phyloP scores from a whole-genome alignment of 257 asterid genomes.

The Orobanche coerulescens region DNA sequence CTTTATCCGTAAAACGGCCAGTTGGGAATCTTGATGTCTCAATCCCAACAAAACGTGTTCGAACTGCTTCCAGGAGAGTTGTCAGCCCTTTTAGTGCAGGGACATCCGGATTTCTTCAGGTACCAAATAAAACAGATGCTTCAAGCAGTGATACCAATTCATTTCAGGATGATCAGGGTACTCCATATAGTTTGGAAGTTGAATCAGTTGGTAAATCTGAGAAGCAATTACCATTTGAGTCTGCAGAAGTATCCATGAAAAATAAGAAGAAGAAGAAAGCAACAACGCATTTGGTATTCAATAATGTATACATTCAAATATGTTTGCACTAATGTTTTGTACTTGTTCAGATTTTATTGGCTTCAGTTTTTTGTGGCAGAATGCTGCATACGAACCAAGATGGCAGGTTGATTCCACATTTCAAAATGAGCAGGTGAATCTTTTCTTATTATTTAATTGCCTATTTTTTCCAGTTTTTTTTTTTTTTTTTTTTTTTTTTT shows the following conservation, averaged over 20 bases:
- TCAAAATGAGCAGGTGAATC: conserved; percentile 78
- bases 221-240: conserved; percentile 57
- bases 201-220: conserved; percentile 68
- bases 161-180: conserved; percentile 87
- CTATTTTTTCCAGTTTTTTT: neutral
- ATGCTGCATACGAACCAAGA: conserved; percentile 58
- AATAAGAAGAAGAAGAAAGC: conserved; percentile 91
- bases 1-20: conserved; percentile 54
- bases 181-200: conserved; percentile 61
- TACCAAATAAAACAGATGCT: conserved; percentile 69
- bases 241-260: conserved; percentile 56
- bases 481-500: conserved; percentile 1
- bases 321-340: conserved; percentile 4
- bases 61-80: conserved; percentile 85
- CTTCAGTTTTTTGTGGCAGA: conserved; percentile 38
- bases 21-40: conserved; percentile 72
- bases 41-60: conserved; percentile 86
- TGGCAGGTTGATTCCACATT: conserved; percentile 67
- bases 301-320: conserved; percentile 1
- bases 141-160: conserved; percentile 95
- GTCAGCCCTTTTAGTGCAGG: conserved; percentile 72
- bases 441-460: conserved; percentile 15
- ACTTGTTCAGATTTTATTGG: conserved; percentile 5
- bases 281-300: conserved; percentile 58
- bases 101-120: conserved; percentile 56